phyloP scores from a whole-genome alignment of 2,329 filamentous ascomycete species.

The Celoporthe dispersa region DNA sequence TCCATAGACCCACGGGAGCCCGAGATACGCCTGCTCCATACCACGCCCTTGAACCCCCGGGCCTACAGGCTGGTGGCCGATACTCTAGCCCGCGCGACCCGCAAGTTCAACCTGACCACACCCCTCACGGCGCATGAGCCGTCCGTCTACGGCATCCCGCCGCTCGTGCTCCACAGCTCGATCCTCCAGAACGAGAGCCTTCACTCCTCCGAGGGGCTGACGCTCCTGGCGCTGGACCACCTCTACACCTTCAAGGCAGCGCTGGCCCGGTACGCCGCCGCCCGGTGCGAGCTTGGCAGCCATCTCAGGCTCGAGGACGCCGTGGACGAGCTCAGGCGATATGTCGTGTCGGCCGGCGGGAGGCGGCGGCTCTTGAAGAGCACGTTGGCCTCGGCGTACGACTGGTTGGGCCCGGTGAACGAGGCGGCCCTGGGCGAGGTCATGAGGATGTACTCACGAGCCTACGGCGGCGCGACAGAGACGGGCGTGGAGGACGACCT shows the following conservation, averaged over 20 bases:
- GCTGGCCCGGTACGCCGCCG: constrained; percentile 59
- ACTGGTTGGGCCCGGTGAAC: constrained; percentile 57
- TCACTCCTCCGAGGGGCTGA: constrained; percentile 64
- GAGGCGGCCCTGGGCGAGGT: constrained; percentile 57
- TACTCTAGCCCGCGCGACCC: constrained; percentile 57
- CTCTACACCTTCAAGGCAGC: constrained; percentile 68
- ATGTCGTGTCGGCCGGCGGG: constrained; percentile 56
- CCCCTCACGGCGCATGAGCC: constrained; percentile 32
- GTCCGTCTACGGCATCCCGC: constrained; percentile 50
- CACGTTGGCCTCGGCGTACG: constrained; percentile 59
- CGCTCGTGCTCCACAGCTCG: constrained; percentile 59
- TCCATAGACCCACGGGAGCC: constrained; percentile 43
- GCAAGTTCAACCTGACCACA: constrained; percentile 29
- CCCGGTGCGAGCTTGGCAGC: constrained; percentile 36
- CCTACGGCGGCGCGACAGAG: constrained; percentile 58
- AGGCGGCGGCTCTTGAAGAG: constrained; percentile 54
- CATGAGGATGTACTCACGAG: constrained; percentile 58
- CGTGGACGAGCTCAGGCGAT: constrained; percentile 65
- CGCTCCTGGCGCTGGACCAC: constrained; percentile 62
- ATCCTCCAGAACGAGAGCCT: constrained; percentile 64
- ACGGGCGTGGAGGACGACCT: constrained; percentile 51
- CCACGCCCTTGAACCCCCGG: constrained; percentile 49
- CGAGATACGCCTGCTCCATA: constrained; percentile 56
- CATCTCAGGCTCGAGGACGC: constrained; percentile 59
- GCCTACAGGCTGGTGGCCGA: constrained; percentile 53